phyloP scores from a whole-genome alignment of 179 eudicot species.

The Carnegiea gigantea region DNA sequence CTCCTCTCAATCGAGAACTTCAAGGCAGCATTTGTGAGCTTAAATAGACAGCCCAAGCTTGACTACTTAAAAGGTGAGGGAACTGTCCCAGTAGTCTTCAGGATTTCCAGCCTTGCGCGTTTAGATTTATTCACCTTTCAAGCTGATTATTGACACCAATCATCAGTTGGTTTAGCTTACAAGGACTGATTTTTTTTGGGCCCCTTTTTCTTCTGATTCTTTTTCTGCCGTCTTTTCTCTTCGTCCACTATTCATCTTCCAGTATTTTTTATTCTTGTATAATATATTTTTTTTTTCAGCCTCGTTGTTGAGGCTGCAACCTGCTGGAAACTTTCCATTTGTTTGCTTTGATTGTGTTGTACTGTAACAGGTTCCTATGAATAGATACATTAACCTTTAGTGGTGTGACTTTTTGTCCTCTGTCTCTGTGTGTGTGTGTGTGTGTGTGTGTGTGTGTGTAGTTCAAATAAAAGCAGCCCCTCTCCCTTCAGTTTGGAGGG shows the following conservation, averaged over 20 bases:
- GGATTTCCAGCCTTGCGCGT: background rate
- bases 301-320: no score
- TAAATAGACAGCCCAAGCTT: slow-evolving; percentile 73
- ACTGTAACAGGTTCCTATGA: background rate
- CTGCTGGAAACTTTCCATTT: background rate
- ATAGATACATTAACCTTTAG: background rate
- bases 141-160: background rate
- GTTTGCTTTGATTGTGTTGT: background rate
- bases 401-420: no score
- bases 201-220: background rate
- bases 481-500: background rate
- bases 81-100: background rate
- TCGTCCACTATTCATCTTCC: background rate
- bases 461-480: background rate
- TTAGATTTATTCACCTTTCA: background rate
- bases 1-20: slow-evolving; percentile 68
- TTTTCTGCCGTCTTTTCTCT: background rate
- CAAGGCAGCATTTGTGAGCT: slow-evolving; percentile 48
- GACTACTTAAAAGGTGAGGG: slow-evolving; percentile 68
- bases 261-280: no score
- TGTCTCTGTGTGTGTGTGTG: background rate
- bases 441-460: background rate
- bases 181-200: background rate
- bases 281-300: background rate
- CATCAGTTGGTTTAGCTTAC: background rate